These are phyloP conservation scores for Erodium texanum DNA, from an alignment of 441 rosid genomes.

Conservation along the genomic window DNA sequence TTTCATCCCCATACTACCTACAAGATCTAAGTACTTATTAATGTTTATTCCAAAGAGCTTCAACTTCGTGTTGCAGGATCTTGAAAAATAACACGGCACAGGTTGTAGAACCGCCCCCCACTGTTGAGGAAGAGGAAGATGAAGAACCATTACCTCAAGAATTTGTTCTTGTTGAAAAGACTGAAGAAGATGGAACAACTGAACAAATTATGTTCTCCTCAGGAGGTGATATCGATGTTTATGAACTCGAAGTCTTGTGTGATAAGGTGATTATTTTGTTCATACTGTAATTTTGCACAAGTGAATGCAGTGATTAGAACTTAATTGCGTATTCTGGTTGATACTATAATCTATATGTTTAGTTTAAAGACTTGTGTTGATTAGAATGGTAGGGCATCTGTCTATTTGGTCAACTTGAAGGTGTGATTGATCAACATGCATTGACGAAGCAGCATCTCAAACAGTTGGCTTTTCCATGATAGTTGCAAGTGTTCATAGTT, in stretches of 20 bases:
- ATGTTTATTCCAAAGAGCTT: neutral
- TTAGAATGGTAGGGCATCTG: neutral
- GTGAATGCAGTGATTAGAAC: neutral
- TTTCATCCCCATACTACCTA: neutral
- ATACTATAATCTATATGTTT: neutral
- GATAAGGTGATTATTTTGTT: constrained; percentile 48
- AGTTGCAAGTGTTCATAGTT: constrained; percentile 1
- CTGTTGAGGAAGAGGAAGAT: constrained; percentile 49
- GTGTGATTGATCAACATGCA: neutral
- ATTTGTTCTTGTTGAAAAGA: constrained; percentile 62
- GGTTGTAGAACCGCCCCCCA: constrained; percentile 58
- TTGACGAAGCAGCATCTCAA: neutral
- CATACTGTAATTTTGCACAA: neutral
- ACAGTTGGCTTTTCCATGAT: neutral
- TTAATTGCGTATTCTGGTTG: neutral
- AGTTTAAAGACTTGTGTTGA: neutral
- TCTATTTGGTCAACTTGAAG: neutral
- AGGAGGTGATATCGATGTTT: constrained; percentile 78
- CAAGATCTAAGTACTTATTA: constrained; percentile 4
- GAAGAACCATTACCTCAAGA: constrained; percentile 42
- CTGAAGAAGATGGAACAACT: constrained; percentile 48
- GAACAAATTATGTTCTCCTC: constrained; percentile 85
- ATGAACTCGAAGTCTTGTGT: constrained; percentile 85
- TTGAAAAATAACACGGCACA: constrained; percentile 50
- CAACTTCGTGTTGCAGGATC: constrained; percentile 34